Evolutionary conservation across 345 rosid species (phyloP).

Genomic region (Eutrema heterophyllum): DNA sequence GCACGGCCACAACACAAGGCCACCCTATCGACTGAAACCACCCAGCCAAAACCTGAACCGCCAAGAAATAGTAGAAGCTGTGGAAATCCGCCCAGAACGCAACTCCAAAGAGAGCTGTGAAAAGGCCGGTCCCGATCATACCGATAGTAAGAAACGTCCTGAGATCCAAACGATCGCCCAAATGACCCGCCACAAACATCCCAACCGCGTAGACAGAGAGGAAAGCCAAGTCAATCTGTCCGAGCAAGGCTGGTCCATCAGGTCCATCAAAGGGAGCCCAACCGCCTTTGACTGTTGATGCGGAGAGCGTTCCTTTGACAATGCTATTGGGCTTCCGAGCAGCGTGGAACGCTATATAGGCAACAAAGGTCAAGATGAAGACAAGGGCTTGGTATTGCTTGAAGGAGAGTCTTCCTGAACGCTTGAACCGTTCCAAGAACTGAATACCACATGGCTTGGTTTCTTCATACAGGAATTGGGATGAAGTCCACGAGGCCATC

Average conservation of each 20-base stretch:
- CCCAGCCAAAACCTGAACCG: constrained; percentile 71
- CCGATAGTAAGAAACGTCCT: constrained; percentile 77
- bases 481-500: constrained; percentile 37
- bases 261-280: constrained; percentile 84
- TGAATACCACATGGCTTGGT: constrained; percentile 64
- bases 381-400: constrained; percentile 67
- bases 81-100: constrained; percentile 82
- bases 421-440: constrained; percentile 48
- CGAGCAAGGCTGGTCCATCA: constrained; percentile 71
- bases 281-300: constrained; percentile 53
- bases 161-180: constrained; percentile 84
- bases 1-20: constrained; percentile 97
- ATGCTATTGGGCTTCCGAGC: constrained; percentile 84
- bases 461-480: constrained; percentile 32
- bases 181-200: constrained; percentile 85
- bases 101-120: constrained; percentile 73
- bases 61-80: constrained; percentile 61
- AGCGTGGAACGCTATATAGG: constrained; percentile 77
- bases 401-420: constrained; percentile 53
- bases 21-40: constrained; percentile 95
- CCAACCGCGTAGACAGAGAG: constrained; percentile 74
- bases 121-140: constrained; percentile 84
- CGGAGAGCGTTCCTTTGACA: constrained; percentile 85
- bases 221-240: constrained; percentile 85
- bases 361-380: constrained; percentile 67